phyloP scores from a whole-genome alignment of 1,139 yeast species.

The Pichia inconspicua region DNA sequence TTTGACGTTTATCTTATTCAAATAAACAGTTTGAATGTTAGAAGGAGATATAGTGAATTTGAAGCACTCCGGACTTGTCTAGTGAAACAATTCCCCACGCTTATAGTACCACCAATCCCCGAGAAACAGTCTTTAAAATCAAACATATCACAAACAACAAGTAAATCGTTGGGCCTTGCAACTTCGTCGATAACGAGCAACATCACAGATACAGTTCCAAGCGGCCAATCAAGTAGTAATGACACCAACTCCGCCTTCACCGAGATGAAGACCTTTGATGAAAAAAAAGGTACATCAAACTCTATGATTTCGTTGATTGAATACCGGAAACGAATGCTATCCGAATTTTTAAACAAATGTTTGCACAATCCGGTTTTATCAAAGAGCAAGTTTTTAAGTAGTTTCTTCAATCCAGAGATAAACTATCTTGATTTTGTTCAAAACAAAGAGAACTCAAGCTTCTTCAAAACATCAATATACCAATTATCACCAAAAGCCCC shows the following conservation, averaged over 20 bases:
- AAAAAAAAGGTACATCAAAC: neutral
- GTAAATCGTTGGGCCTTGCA: conserved; percentile 19
- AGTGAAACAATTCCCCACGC: conserved; percentile 68
- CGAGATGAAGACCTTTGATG: conserved; percentile 1
- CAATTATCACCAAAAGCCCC: conserved; percentile 26
- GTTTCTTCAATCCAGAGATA: conserved; percentile 78
- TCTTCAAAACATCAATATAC: conserved; percentile 24
- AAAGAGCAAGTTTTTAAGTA: conserved; percentile 55
- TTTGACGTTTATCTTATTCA: conserved; percentile 78
- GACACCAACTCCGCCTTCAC: neutral
- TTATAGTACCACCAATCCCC: conserved; percentile 88
- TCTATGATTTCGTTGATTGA: conserved; percentile 34
- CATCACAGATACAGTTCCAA: neutral
- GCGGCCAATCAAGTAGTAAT: neutral
- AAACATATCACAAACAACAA: conserved; percentile 25
- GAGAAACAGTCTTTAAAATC: conserved; percentile 62
- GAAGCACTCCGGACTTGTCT: conserved; percentile 70
- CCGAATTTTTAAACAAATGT: conserved; percentile 75
- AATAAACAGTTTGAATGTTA: conserved; percentile 53
- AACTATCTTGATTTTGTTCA: conserved; percentile 48
- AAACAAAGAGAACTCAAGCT: conserved; percentile 16
- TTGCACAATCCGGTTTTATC: conserved; percentile 47
- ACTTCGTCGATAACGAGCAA: conserved; percentile 4
- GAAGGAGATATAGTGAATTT: conserved; percentile 87
- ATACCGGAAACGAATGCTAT: conserved; percentile 68